Conservation (phyloP, 148 eudicot genomes). For the Vaccinium myrtillus region DNA sequence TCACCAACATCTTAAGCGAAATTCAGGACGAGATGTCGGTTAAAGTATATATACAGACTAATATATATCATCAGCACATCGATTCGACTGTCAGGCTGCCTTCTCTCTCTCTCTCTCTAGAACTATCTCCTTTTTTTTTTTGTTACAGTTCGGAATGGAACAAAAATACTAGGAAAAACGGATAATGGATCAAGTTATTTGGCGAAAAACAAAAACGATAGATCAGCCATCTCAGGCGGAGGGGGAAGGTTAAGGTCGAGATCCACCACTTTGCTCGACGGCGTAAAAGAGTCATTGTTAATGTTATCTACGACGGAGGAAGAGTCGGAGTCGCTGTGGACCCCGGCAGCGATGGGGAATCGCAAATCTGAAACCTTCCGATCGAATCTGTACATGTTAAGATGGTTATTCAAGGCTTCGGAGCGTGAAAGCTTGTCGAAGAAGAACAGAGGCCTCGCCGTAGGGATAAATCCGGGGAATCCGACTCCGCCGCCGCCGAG, state of each 20-base stretch:
- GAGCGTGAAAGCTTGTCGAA: conserved; percentile 21
- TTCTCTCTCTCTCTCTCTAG: conserved; percentile 3
- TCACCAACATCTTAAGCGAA: background rate
- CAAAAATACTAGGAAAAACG: background rate
- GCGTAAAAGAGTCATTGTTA: background rate
- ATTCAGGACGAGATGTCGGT: background rate
- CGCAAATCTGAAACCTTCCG: background rate
- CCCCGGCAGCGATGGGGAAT: background rate
- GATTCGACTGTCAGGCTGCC: conserved; percentile 7
- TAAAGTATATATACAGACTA: conserved; percentile 2
- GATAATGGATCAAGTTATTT: conserved; percentile 6
- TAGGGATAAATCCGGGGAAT: conserved; percentile 7
- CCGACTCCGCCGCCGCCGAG: conserved; percentile 2
- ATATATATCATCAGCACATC: background rate
- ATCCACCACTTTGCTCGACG: conserved; percentile 15
- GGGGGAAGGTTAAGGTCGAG: conserved; percentile 39
- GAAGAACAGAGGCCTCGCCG: conserved; percentile 20
- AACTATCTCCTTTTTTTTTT: background rate
- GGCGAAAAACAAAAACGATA: background rate
- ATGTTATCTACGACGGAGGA: conserved; percentile 31
- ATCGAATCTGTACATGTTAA: conserved; percentile 21
- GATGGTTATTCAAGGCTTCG: conserved; percentile 13
- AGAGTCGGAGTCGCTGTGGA: conserved; percentile 34
- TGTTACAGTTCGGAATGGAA: background rate
- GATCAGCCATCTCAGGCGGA: conserved; percentile 23